These are phyloP conservation scores for Dillenia turbinata DNA, from an alignment of 164 flowering plant genomes.

Conservation along the genomic window DNA sequence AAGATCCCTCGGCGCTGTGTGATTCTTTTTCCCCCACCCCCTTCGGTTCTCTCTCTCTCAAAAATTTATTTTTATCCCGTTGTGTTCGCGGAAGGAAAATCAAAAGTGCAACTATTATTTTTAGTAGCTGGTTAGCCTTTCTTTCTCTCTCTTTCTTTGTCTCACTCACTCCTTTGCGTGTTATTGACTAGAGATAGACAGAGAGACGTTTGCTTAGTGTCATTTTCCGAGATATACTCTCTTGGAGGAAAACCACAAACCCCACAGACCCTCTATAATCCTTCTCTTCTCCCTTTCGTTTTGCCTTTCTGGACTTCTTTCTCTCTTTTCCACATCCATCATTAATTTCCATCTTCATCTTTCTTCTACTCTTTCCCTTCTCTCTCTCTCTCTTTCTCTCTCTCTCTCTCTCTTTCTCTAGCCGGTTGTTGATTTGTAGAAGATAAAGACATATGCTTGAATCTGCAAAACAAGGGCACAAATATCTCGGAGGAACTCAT, in stretches of 20 bases:
- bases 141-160: conserved; percentile 25
- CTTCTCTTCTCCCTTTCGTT: conserved; percentile 12
- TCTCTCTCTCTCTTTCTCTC: conserved; percentile 13
- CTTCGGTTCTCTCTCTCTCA: conserved; percentile 20
- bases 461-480: not conserved
- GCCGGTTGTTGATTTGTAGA: conserved; percentile 25
- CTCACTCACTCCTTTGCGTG: conserved; percentile 38
- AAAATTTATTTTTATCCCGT: conserved; percentile 46
- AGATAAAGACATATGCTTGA: conserved; percentile 1
- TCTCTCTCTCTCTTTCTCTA: conserved; percentile 14
- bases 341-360: conserved; percentile 10
- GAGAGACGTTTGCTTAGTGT: conserved; percentile 42
- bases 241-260: conserved; percentile 17
- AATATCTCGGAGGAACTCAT: not conserved
- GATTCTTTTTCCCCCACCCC: no score
- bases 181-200: conserved; percentile 21
- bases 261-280: conserved; percentile 22
- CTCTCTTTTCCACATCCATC: conserved; percentile 12
- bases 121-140: not conserved
- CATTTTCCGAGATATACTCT: conserved; percentile 74
- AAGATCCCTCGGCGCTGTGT: conserved; percentile 22
- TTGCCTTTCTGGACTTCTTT: conserved; percentile 18
- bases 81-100: conserved; percentile 54
- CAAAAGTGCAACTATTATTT: conserved; percentile 21
- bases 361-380: conserved; percentile 8